phyloP scores from a whole-genome alignment of 106 monocot species.

The Dactylorhiza incarnata region DNA sequence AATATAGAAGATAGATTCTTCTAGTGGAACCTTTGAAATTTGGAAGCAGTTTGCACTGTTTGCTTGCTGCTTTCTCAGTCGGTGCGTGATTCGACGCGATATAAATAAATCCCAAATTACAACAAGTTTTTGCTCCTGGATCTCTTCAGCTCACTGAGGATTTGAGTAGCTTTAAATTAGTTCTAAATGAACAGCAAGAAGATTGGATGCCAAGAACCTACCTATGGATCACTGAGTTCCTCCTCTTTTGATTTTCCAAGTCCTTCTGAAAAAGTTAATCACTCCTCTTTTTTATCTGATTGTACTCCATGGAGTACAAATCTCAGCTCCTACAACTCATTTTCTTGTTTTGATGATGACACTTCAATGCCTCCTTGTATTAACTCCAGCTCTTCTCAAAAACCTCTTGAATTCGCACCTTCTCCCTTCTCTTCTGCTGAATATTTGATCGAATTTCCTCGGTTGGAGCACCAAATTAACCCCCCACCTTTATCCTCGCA shows the following conservation, averaged over 20 bases:
- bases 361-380: neutral
- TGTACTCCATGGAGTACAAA: neutral
- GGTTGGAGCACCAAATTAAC: constrained; percentile 17
- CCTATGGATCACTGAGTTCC: neutral
- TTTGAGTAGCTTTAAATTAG: neutral
- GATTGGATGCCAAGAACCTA: neutral
- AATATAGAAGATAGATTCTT: constrained; percentile 7
- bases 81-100: neutral
- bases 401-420: constrained; percentile 27
- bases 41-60: neutral
- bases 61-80: neutral
- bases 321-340: neutral
- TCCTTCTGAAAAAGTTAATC: constrained; percentile 3
- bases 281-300: constrained; percentile 1
- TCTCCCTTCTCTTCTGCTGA: constrained; percentile 32
- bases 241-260: constrained; percentile 1
- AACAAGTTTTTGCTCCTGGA: neutral
- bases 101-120: neutral
- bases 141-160: neutral
- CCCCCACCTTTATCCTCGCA: constrained; percentile 6
- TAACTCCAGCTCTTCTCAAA: constrained; percentile 1
- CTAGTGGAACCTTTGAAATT: constrained; percentile 7
- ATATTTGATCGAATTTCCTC: constrained; percentile 29
- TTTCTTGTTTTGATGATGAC: neutral
- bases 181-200: constrained; percentile 7